Base-by-base conservation (phyloP, 2,329 filamentous ascomycete genomes). In the Drechmeria coniospora region DNA sequence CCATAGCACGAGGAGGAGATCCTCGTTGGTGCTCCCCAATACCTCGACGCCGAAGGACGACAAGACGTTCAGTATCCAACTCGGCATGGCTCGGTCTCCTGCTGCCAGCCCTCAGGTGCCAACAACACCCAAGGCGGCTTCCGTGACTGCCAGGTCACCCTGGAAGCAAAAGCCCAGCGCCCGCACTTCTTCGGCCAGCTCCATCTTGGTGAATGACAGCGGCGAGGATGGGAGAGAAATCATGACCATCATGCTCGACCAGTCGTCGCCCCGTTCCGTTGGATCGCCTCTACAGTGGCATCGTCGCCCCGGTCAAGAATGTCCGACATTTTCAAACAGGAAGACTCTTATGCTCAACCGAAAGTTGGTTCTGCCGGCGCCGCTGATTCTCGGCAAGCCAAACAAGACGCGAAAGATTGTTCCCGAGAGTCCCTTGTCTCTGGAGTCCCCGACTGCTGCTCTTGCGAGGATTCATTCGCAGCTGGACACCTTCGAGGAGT, bases 281-380 rank as follows among this genome's bases (percentile, higher is more conserved):
- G n/a, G n/a, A n/a, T n/a, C n/a, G n/a, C n/a, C n/a, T n/a, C n/a
- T n/a, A n/a, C n/a, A n/a, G n/a, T 74, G 68, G 59, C 67, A 75
- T 42, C 58, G 54, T 20, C 65, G 70, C 3, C 51, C 75, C 26
- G 72, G 72, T 15, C 66, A 75, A 24, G 53, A 63, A 14, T 64
- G 64, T 30, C 67, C 66, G 14, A 61, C 65, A 2, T 77, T 77
- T 39, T 73, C 72, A 2, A 56, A 57, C 20, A 59, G 68, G 32
- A 59, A 56, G 39, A 49, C 55, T 21, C 56, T 50, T 29, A 46
- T 43, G 5, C 55, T 53, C 21, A 56, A 55, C 13, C 59, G 66
- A 31, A 68, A 65, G 38, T 62, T 64, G 47, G 59, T 65, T 9
- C 68, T 67, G 6, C 72, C 72, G 2, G 55, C 62, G 11, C 68